Base-by-base conservation (phyloP, 208 protist species). In the Trypanosoma congolense region DNA sequence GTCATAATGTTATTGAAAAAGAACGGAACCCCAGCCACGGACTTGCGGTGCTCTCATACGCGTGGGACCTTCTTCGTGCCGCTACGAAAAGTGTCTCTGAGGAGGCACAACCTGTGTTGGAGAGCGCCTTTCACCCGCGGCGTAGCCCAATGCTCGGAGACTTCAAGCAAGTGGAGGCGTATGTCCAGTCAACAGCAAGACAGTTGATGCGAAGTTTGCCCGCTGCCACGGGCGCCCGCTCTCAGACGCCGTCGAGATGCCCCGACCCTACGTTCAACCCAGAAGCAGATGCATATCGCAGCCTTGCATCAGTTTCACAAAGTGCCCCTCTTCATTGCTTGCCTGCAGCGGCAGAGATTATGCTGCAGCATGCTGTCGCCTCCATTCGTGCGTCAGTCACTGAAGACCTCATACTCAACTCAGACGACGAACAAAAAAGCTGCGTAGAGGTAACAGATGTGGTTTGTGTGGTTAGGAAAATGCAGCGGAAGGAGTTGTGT, bases 11-110 rank as follows among this genome's bases (percentile, higher is more conserved):
- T 30, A 40, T 66, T 10, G 61, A 66, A 29, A 51, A 21, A 19
- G 61, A 66, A 26, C 28, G 21, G 14, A 52, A 66, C 45, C 61
- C 61, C 9, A 30, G 52, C 18, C 50, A 45, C 12, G 52, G 45
- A 2, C 61, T 66, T 45, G 61, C 59, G 5, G 36, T 66, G 22
- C 45, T 66, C 2, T 25, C 51, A 1, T 66, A 66, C 52, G 52
- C 52, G 2, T 66, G 52, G 61, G 50, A 58, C 10, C 5, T 66
- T 38, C 45, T 60, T 8, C 31, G 52, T 41, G 40, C 52, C 4
- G 50, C 43, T 5, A 36, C 38, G 21, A 50, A 40, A 14, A 44
- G 45, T 3, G 43, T 25, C 24, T 16, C 38, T 10, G n/a, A 21
- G 26, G 52, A 66, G n/a, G n/a, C n/a, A n/a, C n/a, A n/a, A n/a